phyloP scores from a whole-genome alignment of 164 flowering plant species.

The Nymphaea colorata region DNA sequence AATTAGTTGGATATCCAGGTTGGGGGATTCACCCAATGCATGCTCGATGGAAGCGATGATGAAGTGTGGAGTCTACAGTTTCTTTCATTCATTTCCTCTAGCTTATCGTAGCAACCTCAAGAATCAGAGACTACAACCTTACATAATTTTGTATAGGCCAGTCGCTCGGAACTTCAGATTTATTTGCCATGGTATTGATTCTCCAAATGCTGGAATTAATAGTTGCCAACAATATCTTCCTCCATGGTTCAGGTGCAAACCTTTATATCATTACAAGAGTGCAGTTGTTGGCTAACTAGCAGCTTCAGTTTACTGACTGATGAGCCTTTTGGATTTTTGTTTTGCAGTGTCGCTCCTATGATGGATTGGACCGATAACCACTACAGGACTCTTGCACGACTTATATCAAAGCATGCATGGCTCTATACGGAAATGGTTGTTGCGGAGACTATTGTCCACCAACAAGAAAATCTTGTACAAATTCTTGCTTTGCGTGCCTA shows the following conservation, averaged over 20 bases:
- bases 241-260: conserved; percentile 71
- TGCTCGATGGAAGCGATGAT: conserved; percentile 20
- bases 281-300: background rate
- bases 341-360: conserved; percentile 88
- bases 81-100: conserved; percentile 40
- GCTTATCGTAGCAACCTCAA: conserved; percentile 23
- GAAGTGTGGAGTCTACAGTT: conserved; percentile 39
- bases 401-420: conserved; percentile 90
- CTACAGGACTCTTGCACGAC: conserved; percentile 84
- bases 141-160: background rate
- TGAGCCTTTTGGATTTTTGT: no score
- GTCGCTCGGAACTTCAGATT: background rate
- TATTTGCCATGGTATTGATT: background rate
- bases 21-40: conserved; percentile 17
- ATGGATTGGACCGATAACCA: conserved; percentile 96
- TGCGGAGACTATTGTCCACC: conserved; percentile 87
- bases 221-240: conserved; percentile 26
- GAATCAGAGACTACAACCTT: conserved; percentile 6
- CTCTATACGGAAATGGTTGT: conserved; percentile 97
- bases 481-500: background rate
- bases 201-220: background rate
- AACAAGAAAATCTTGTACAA: conserved; percentile 67
- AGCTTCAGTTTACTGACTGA: conserved; percentile 1
- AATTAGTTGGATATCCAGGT: background rate
- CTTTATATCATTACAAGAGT: background rate